A percentile compares a stretch with the other conserved stretches of the same genome.
phyloP scores from a whole-genome alignment of 352 stramenopile genomes.

The Lagenidium sp. region DNA sequence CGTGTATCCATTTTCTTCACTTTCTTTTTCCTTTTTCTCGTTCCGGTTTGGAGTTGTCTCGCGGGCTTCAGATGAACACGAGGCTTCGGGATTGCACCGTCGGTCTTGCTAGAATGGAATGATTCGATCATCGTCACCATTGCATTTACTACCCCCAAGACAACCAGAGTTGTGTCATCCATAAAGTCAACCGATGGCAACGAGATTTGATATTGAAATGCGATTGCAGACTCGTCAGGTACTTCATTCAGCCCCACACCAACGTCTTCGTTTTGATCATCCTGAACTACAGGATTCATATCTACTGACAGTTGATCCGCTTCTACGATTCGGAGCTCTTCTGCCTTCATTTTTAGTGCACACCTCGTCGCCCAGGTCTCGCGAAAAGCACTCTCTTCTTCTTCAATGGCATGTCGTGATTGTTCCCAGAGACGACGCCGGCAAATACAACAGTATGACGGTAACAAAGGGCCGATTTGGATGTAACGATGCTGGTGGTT shows the following conservation, averaged over 20 bases:
- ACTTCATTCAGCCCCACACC: too few species aligned
- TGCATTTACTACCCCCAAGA: background rate
- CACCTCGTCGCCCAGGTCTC: slow-evolving; percentile 22
- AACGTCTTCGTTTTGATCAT: slow-evolving; percentile 2
- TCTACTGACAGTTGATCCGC: too few species aligned
- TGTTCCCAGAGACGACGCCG: slow-evolving; percentile 54
- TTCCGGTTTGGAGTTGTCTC: slow-evolving; percentile 1
- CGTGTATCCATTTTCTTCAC: background rate
- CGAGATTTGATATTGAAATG: too few species aligned
- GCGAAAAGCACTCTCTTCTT: slow-evolving; percentile 33
- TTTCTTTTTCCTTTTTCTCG: slow-evolving; percentile 8
- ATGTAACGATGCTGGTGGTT: slow-evolving; percentile 64
- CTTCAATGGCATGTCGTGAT: slow-evolving; percentile 28
- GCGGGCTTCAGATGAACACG: background rate
- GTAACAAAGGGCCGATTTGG: slow-evolving; percentile 13
- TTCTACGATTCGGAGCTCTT: slow-evolving; percentile 25
- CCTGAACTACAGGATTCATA: too few species aligned
- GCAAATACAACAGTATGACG: slow-evolving; percentile 55
- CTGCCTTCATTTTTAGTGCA: slow-evolving; percentile 29
- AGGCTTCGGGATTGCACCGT: too few species aligned
- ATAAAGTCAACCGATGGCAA: too few species aligned
- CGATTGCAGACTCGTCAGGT: too few species aligned
- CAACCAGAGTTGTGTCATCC: too few species aligned
- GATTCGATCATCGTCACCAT: too few species aligned
- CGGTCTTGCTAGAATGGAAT: too few species aligned